Evolutionary conservation across 139 green algal genomes (phyloP), one percentile per base, ranked within the genome.

Genomic region (Chlorokybus atmophyticus): DNA sequence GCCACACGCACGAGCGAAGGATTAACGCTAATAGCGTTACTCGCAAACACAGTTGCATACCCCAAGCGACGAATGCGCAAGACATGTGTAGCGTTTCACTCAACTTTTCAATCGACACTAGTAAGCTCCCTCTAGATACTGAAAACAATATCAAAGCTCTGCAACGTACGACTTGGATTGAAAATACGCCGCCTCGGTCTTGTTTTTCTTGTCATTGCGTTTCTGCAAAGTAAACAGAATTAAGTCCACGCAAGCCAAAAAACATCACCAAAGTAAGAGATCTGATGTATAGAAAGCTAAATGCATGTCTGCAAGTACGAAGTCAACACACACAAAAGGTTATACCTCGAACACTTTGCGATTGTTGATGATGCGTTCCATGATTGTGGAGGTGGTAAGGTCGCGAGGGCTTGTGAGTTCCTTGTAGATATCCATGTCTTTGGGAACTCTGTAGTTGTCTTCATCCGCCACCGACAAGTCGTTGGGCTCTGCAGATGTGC

Each of bases 281-380:
- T 14, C 35, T 44, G 14, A 10, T 44, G 35, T 10, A 44, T 44
- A 44, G 14, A 44, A 44, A 10, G 10, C 10, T 44, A 44, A 44
- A 44, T 21, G 10, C 14, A 44, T 10, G 14, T 44, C 10, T 26
- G 10, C n/a, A 10, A 52, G 44, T 52, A 30, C 10, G n/a, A 52
- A 19, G 44, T 21, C 44, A 52, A 23, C n/a, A 5, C 44, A 19
- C 10, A 52, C 44, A 30, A 23, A 6, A 29, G 44, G 44, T 5
- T 17, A 73, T 27, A 69, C 76, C 70, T 94, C 87, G 53, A 85
- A 94, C 25, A 69, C 72, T 32, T 77, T 55, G 23, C 82, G 72
- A 74, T 97, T 97, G 42, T 77, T 66, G 35, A 96, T 73, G 35
- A 98, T 95, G 56, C 91, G 79, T 38, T 80, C 65, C 56, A 98